phyloP scores from a whole-genome alignment of 805 yeast species.

The Dipodascus albidus region DNA sequence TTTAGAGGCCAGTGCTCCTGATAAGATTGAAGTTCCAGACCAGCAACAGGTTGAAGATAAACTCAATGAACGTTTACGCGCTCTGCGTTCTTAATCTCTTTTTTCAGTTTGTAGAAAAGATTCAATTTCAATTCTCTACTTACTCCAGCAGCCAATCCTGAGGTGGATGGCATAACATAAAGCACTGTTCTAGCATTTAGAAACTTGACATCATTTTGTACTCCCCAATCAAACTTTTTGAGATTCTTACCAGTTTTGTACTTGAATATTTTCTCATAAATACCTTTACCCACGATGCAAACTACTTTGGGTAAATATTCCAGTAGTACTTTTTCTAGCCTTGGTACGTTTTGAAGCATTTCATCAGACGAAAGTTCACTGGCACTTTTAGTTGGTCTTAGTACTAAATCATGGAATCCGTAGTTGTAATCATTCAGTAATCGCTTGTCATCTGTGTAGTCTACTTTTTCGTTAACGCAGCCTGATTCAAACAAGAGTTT shows the following conservation, averaged over 20 bases:
- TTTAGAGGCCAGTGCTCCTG: constrained; percentile 37
- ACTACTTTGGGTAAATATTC: constrained; percentile 31
- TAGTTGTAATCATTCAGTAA: constrained; percentile 34
- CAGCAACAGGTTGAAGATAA: constrained; percentile 69
- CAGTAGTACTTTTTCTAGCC: constrained; percentile 36
- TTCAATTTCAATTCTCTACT: constrained; percentile 1
- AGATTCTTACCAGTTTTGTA: constrained; percentile 24
- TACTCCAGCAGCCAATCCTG: constrained; percentile 41
- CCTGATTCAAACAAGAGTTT: constrained; percentile 43
- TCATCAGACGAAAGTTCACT: constrained; percentile 42
- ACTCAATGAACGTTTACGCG: constrained; percentile 79
- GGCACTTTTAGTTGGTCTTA: constrained; percentile 50
- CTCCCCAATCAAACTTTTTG: constrained; percentile 44
- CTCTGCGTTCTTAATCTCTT: constrained; percentile 43
- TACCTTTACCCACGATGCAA: constrained; percentile 62
- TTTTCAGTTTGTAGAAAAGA: not conserved
- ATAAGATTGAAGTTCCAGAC: constrained; percentile 42
- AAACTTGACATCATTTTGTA: constrained; percentile 21
- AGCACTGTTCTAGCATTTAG: constrained; percentile 28
- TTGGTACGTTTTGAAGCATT: constrained; percentile 42
- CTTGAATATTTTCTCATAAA: constrained; percentile 51
- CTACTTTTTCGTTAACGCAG: constrained; percentile 27
- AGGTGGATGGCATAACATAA: constrained; percentile 58
- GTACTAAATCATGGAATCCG: constrained; percentile 64
- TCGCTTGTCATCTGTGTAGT: constrained; percentile 30